Evolutionary conservation across 306 rosid genomes (phyloP), one percentile per base, ranked within the genome.

Genomic region (Gastrolobium villosum): DNA sequence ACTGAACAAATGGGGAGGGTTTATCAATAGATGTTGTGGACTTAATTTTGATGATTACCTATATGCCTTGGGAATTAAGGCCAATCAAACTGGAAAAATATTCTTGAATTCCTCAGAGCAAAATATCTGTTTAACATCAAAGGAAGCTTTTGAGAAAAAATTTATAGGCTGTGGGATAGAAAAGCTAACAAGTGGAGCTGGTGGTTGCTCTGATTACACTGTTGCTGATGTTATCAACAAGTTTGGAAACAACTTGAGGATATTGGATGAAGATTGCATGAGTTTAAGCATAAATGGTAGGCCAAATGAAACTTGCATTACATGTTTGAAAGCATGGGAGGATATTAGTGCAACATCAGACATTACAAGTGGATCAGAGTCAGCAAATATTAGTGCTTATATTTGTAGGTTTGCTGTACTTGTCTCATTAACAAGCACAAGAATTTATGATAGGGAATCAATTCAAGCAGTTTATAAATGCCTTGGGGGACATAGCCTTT

Each of bases 351-450:
- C 73, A 52, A 54, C 39, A 35, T 43, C 83, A 50, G 62, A 52
- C 50, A 35, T 7, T 59, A 65, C 32, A 49, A 66, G 7, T 49
- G 81, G 53, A 14, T 68, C 50, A 10, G 65, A 35, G 1, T 76
- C 52, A 6, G 44, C 55, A 40, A 72, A 77, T 70, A 49, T n/a
- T 4, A 76, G 81, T 79, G 66, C 66, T 62, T 60, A 74, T 79
- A 61, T 85, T 62, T 90, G 96, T 77, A 70, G 91, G 44, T 87
- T 90, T 84, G 77, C 89, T 20, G 86, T 83, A 26, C 57, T 88
- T 78, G 71, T 87, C 15, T 70, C 86, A 71, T 59, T 87, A 26
- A 90, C 85, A 59, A 84, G 91, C 77, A 50, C 7, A 10, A 79
- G 66, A 76, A 44, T 69, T 71, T 20, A 79, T 64, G 86, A 88